Percentiles rank a stretch among this genome's conserved stretches.
phyloP scores from a whole-genome alignment of 1,139 yeast species.

The Blastobotrys aristatus region DNA sequence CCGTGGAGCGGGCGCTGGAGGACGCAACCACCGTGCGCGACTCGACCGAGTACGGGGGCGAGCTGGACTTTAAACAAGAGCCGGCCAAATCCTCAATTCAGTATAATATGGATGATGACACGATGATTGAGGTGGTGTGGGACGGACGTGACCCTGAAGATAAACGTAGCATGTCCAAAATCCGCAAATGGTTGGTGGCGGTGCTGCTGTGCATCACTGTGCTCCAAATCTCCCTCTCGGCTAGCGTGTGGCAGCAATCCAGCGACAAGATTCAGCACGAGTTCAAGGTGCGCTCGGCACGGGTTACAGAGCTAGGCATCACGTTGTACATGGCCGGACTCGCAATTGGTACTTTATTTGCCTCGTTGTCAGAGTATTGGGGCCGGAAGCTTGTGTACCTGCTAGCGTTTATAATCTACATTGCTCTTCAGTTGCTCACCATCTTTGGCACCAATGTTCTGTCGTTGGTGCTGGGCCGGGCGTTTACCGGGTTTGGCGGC shows the following conservation, averaged over 20 bases:
- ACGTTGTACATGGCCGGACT: conserved; percentile 60
- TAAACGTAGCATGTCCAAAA: conserved; percentile 3
- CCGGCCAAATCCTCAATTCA: background rate
- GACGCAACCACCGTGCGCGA: conserved; percentile 8
- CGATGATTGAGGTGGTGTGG: conserved; percentile 12
- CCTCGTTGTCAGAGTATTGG: conserved; percentile 59
- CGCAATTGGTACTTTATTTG: conserved; percentile 56
- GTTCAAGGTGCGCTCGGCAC: conserved; percentile 1
- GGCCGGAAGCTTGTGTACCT: conserved; percentile 55
- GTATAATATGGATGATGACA: conserved; percentile 1
- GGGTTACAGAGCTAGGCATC: conserved; percentile 45
- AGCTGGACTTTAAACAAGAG: background rate
- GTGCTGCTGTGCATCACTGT: conserved; percentile 5
- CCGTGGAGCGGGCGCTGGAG: conserved; percentile 7
- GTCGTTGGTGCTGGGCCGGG: conserved; percentile 47
- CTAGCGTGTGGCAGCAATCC: conserved; percentile 9
- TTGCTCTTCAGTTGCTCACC: conserved; percentile 55
- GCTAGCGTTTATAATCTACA: conserved; percentile 34
- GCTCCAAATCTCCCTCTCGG: conserved; percentile 12
- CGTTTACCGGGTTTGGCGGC: conserved; percentile 58
- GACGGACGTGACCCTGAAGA: conserved; percentile 15
- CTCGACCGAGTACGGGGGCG: conserved; percentile 6
- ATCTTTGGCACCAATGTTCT: conserved; percentile 33
- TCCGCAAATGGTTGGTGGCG: conserved; percentile 9
- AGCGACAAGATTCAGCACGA: conserved; percentile 4